These are phyloP conservation scores for Didymella lethalis DNA, from an alignment of 2,329 filamentous ascomycete genomes.

Conservation along the genomic window DNA sequence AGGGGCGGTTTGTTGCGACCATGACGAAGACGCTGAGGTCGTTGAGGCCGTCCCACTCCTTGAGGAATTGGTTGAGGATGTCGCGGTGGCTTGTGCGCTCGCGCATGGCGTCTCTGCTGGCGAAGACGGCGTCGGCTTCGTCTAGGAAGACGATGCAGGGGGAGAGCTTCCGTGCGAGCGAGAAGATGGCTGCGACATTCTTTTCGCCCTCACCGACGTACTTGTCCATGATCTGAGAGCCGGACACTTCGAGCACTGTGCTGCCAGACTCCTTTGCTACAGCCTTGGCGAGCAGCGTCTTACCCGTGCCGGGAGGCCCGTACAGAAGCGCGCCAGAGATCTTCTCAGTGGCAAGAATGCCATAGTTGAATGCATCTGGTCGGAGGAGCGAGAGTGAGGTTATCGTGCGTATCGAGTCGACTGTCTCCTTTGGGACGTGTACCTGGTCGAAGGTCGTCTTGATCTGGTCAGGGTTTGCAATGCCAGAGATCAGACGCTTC, in stretches of 20 bases:
- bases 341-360: slow-evolving; percentile 87
- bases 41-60: slow-evolving; percentile 95
- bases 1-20: slow-evolving; percentile 95
- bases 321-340: slow-evolving; percentile 90
- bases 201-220: slow-evolving; percentile 97
- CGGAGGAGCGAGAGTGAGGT: slow-evolving; percentile 86
- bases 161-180: slow-evolving; percentile 85
- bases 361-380: slow-evolving; percentile 95
- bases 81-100: slow-evolving; percentile 80
- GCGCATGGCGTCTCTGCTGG: slow-evolving; percentile 71
- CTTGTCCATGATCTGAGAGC: slow-evolving; percentile 93
- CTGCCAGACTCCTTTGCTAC: slow-evolving; percentile 72
- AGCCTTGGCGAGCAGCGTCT: slow-evolving; percentile 68
- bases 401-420: slow-evolving; percentile 85
- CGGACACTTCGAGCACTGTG: slow-evolving; percentile 81
- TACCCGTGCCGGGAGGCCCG: slow-evolving; percentile 80
- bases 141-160: slow-evolving; percentile 97
- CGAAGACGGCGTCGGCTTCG: slow-evolving; percentile 92
- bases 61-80: slow-evolving; percentile 94
- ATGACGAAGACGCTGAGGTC: slow-evolving; percentile 90
- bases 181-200: slow-evolving; percentile 89
- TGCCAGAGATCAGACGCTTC: slow-evolving; percentile 79
- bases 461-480: slow-evolving; percentile 82
- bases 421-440: slow-evolving; percentile 80
- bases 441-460: slow-evolving; percentile 88